These are phyloP conservation scores for Acanthamoeba quina DNA, from an alignment of 208 protist genomes.

Conservation along the genomic window DNA sequence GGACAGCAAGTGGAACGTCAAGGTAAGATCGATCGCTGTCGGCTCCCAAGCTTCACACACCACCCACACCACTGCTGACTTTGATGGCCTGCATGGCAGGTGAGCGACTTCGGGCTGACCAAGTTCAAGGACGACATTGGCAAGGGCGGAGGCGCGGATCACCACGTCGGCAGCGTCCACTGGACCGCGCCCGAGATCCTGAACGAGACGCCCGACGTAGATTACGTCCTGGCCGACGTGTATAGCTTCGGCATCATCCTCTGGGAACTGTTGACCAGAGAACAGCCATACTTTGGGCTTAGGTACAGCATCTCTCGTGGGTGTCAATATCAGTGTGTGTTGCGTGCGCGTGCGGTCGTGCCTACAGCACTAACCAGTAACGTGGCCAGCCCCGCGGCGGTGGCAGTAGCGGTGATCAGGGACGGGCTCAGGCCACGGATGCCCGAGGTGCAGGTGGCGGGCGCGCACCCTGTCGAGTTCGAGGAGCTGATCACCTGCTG, in stretches of 20 bases:
- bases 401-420: neutral
- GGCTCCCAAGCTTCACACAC: too few relatives aligned
- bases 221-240: neutral
- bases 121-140: too few relatives aligned
- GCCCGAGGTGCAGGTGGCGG: too few relatives aligned
- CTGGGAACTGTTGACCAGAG: neutral
- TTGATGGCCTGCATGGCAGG: too few relatives aligned
- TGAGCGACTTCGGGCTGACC: too few relatives aligned
- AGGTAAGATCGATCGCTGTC: too few relatives aligned
- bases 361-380: neutral
- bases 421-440: neutral
- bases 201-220: neutral
- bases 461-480: neutral
- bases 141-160: too few relatives aligned
- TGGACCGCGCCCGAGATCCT: constrained; percentile 23
- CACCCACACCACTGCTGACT: too few relatives aligned
- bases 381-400: neutral
- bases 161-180: neutral
- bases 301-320: neutral
- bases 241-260: neutral
- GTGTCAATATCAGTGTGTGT: neutral
- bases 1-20: too few relatives aligned
- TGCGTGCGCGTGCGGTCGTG: neutral
- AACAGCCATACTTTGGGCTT: neutral
- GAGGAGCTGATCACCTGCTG: constrained; percentile 32